phyloP scores from a whole-genome alignment of 2,329 filamentous ascomycete species.

The Knufia fluminis region DNA sequence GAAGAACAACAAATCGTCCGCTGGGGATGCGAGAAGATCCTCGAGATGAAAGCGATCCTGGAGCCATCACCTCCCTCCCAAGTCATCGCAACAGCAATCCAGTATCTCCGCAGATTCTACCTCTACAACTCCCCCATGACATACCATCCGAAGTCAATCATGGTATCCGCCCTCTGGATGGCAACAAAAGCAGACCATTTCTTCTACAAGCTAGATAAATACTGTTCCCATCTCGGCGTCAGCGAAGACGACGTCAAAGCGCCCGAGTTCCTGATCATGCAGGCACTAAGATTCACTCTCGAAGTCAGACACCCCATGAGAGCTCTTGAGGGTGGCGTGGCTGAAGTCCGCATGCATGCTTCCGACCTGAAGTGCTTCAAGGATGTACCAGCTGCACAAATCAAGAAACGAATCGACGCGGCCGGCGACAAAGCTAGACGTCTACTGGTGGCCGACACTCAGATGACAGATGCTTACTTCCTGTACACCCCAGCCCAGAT shows the following conservation, averaged over 20 bases:
- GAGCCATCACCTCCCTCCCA: slow-evolving; percentile 43
- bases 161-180: slow-evolving; percentile 85
- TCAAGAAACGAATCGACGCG: slow-evolving; percentile 40
- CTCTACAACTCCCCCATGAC: slow-evolving; percentile 93
- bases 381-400: slow-evolving; percentile 17
- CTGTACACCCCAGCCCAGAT: slow-evolving; percentile 92
- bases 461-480: slow-evolving; percentile 94
- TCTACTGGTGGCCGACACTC: slow-evolving; percentile 66
- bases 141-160: slow-evolving; percentile 80
- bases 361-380: slow-evolving; percentile 19
- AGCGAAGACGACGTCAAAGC: slow-evolving; percentile 75
- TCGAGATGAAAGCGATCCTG: slow-evolving; percentile 51
- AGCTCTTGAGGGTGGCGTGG: slow-evolving; percentile 72
- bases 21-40: slow-evolving; percentile 60
- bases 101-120: slow-evolving; percentile 92
- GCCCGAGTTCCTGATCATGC: slow-evolving; percentile 85
- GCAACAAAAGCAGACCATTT: slow-evolving; percentile 85
- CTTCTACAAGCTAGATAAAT: slow-evolving; percentile 55
- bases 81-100: slow-evolving; percentile 63
- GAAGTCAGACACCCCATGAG: slow-evolving; percentile 87
- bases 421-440: slow-evolving; percentile 67
- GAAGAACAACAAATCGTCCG: slow-evolving; percentile 77
- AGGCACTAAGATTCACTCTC: slow-evolving; percentile 86
- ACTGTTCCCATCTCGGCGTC: slow-evolving; percentile 61
- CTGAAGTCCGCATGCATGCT: slow-evolving; percentile 50